These are phyloP conservation scores for Komagataella phaffii DNA, from an alignment of 805 yeast species.

Conservation along the genomic window DNA sequence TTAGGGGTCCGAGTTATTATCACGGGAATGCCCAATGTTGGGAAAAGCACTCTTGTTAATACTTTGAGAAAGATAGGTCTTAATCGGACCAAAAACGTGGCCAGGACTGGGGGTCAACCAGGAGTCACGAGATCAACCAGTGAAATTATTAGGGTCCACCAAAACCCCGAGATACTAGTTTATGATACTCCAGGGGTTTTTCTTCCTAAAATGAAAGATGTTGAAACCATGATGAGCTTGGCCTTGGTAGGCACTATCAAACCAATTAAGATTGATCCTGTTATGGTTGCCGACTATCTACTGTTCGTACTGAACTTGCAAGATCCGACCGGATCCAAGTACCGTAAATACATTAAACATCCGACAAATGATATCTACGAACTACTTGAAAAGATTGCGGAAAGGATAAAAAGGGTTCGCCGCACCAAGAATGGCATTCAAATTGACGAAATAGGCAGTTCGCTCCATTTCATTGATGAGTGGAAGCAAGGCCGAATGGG, in stretches of 20 bases:
- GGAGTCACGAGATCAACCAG: slow-evolving; percentile 81
- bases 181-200: slow-evolving; percentile 93
- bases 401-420: slow-evolving; percentile 16
- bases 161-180: slow-evolving; percentile 50
- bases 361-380: slow-evolving; percentile 67
- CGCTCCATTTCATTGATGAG: slow-evolving; percentile 46
- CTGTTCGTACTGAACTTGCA: slow-evolving; percentile 61
- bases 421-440: slow-evolving; percentile 13
- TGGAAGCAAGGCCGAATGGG: slow-evolving; percentile 46
- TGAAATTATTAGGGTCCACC: slow-evolving; percentile 52
- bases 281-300: slow-evolving; percentile 75
- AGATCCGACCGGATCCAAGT: slow-evolving; percentile 29
- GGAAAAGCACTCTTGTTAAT: slow-evolving; percentile 82
- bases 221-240: slow-evolving; percentile 62
- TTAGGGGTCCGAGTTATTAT: slow-evolving; percentile 66
- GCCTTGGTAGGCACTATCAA: slow-evolving; percentile 68
- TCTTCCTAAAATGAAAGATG: slow-evolving; percentile 54
- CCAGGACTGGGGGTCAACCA: slow-evolving; percentile 74
- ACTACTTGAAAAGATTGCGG: slow-evolving; percentile 36
- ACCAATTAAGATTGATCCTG: slow-evolving; percentile 61
- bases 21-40: slow-evolving; percentile 97
- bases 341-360: slow-evolving; percentile 28
- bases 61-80: slow-evolving; percentile 34
- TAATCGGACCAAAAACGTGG: slow-evolving; percentile 40
- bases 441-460: slow-evolving; percentile 43